Base-by-base conservation (phyloP, 371 early-diverging fungal genomes). In the Haplosporangium sp. region DNA sequence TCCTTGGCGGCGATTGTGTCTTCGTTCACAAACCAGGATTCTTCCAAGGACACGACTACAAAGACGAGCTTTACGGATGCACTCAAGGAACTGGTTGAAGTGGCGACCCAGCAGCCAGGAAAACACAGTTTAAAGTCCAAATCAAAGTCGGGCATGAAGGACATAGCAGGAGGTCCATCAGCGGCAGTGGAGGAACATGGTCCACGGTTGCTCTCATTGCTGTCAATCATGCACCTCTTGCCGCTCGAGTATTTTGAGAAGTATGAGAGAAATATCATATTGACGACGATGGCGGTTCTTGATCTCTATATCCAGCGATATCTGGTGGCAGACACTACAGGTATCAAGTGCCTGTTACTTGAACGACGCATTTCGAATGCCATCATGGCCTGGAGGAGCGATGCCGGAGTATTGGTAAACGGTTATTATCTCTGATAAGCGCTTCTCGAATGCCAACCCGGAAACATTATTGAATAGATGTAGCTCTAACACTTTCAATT, bases 231-330 rank as follows among this genome's bases (percentile, higher is more conserved):
- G 37, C 81, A 84, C 45, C 67, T 87, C 3, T 84, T 89, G 59
- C 89, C 89, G 1, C 77, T 81, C 53, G 89, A 87, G 52, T 87
- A 85, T 53, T 87, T 81, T 65, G 83, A 82, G 55, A 86, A 84
- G 65, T 67, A 65, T 16, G 82, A 89, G 29, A 83, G 87, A 36
- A 72, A 83, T 36, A 72, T 82, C 11, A 61, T 80, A 11, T 42
- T 88, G 38, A 63, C 74, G 41, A 59, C 85, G 20, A 70, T 81
- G 68, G 81, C 82, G 0, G 60, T 85, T 14, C 38, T 85, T n/a
- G 89, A 88, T 45, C 67, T 74, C 11, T 84, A 82, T 70, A 63
- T 80, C 11, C 72, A 81, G 6, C 64, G 62, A n/a, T 60, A 57
- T 40, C 21, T 56, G 29, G 45, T 51, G 14, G 81, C 82, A 0